phyloP scores from a whole-genome alignment of 306 rosid genomes.

The Leucaena leucocephala region DNA sequence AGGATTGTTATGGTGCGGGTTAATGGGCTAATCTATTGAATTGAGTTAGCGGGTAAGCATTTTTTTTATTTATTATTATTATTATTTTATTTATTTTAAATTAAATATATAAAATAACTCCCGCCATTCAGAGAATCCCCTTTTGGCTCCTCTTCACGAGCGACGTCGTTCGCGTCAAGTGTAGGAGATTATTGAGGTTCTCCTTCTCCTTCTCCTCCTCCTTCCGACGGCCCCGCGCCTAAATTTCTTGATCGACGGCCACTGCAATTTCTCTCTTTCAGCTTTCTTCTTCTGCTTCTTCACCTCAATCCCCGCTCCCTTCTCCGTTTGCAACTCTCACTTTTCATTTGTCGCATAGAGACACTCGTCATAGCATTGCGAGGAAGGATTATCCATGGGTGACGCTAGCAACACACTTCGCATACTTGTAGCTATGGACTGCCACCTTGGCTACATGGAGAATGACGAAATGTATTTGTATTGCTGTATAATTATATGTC shows the following conservation, averaged over 20 bases:
- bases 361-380: neutral
- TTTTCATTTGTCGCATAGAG: neutral
- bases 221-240: neutral
- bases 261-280: neutral
- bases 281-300: neutral
- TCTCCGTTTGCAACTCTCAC: neutral
- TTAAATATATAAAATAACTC: neutral
- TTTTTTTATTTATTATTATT: no score
- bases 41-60: no score
- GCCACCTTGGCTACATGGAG: conserved; percentile 96
- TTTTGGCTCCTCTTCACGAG: neutral
- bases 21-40: no score
- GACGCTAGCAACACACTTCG: conserved; percentile 66
- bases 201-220: no score
- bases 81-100: no score
- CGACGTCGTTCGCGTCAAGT: neutral
- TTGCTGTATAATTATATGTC: conserved; percentile 21
- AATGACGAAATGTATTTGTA: conserved; percentile 62
- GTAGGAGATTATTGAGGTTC: neutral
- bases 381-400: conserved; percentile 52
- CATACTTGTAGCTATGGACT: conserved; percentile 89
- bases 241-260: neutral
- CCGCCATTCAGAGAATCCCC: conserved; percentile 1
- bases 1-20: no score
- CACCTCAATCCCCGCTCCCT: neutral